A percentile compares a stretch with the other conserved stretches of the same genome.
Evolutionary conservation across 2,329 filamentous ascomycete species (phyloP).

Genomic region (Xylariales sp.): DNA sequence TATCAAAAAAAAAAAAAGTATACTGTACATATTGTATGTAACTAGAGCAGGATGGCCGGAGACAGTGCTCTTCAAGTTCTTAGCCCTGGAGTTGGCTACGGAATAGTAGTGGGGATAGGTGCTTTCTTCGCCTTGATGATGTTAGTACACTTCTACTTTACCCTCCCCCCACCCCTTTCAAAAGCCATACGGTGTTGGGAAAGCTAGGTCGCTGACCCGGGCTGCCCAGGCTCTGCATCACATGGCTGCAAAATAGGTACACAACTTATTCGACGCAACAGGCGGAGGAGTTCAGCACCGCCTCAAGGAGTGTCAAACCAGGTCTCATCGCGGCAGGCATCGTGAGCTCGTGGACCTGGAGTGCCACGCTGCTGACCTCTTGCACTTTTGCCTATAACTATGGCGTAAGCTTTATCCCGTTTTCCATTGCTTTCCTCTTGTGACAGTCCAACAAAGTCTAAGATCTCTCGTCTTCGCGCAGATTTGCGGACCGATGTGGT

Average conservation of each 20-base stretch:
- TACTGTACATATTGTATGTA: too few species aligned
- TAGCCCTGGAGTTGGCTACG: slow-evolving; percentile 38
- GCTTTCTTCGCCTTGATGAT: slow-evolving; percentile 37
- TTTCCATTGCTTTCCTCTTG: too few species aligned
- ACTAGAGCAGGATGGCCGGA: too few species aligned
- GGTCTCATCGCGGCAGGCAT: slow-evolving; percentile 42
- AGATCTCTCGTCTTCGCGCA: too few species aligned
- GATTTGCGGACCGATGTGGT: slow-evolving; percentile 37
- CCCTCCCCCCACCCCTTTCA: too few species aligned
- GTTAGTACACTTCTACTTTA: slow-evolving; percentile 12
- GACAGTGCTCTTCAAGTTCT: slow-evolving; percentile 16
- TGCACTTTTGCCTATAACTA: slow-evolving; percentile 36
- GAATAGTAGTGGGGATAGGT: slow-evolving; percentile 45
- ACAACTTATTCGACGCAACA: slow-evolving; percentile 32
- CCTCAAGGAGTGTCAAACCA: slow-evolving; percentile 36
- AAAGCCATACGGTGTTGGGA: too few species aligned
- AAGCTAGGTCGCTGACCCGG: not conserved
- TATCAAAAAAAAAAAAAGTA: too few species aligned
- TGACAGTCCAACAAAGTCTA: too few species aligned
- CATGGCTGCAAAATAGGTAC: slow-evolving; percentile 36
- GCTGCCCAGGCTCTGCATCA: slow-evolving; percentile 27
- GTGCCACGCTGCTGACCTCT: slow-evolving; percentile 36
- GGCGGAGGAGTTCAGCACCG: slow-evolving; percentile 44
- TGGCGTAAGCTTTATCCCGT: slow-evolving; percentile 16
- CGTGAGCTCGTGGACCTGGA: slow-evolving; percentile 46